Evolutionary conservation across 805 yeast genomes (phyloP).

Genomic region (Teunomyces funiuensis): DNA sequence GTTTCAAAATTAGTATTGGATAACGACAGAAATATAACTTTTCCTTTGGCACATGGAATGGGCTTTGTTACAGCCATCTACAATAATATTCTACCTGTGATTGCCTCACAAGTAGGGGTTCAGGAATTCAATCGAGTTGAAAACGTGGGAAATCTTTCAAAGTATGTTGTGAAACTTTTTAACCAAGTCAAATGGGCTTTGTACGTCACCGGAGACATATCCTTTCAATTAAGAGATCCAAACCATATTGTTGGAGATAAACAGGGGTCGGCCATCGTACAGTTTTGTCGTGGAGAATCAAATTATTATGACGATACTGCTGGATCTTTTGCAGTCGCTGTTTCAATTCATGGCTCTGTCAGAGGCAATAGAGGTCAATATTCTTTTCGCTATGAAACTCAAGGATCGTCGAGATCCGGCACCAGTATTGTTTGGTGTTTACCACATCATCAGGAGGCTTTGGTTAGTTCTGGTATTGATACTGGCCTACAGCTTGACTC

Average conservation of each 20-base stretch:
- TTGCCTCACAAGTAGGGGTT: slow-evolving; percentile 67
- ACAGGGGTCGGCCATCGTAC: slow-evolving; percentile 36
- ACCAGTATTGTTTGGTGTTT: slow-evolving; percentile 47
- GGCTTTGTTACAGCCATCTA: slow-evolving; percentile 71
- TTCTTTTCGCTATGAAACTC: slow-evolving; percentile 26
- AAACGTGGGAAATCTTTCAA: slow-evolving; percentile 37
- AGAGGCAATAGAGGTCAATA: slow-evolving; percentile 27
- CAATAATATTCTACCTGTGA: slow-evolving; percentile 18
- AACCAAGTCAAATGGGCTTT: slow-evolving; percentile 61
- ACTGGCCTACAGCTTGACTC: slow-evolving; percentile 44
- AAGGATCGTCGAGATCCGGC: slow-evolving; percentile 28
- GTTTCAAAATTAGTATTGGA: slow-evolving; percentile 19
- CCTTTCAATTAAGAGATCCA: slow-evolving; percentile 29
- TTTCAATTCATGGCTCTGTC: slow-evolving; percentile 34
- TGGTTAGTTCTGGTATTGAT: slow-evolving; percentile 24
- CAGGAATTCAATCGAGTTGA: slow-evolving; percentile 42
- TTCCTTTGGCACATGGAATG: slow-evolving; percentile 77
- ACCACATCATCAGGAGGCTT: slow-evolving; percentile 50
- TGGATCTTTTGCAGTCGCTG: slow-evolving; percentile 57
- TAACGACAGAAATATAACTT: slow-evolving; percentile 13
- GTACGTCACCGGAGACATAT: slow-evolving; percentile 47
- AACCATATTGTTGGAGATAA: slow-evolving; percentile 44
- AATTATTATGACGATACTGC: slow-evolving; percentile 57
- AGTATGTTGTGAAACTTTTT: slow-evolving; percentile 54
- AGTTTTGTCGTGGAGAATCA: slow-evolving; percentile 21